Evolutionary conservation across 441 rosid genomes (phyloP).

Genomic region (Metrosideros polymorpha): DNA sequence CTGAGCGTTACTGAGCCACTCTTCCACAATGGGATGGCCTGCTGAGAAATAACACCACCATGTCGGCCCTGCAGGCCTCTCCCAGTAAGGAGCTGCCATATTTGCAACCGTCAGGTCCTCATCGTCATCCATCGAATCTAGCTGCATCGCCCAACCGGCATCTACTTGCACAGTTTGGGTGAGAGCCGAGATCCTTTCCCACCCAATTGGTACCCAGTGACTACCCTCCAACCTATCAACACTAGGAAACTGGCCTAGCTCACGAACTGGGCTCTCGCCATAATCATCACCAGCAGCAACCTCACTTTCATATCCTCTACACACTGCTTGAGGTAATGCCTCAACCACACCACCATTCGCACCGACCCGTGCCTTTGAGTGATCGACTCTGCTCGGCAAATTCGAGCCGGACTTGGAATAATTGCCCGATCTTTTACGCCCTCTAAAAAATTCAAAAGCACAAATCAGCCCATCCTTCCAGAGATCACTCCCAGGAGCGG

Average conservation of each 20-base stretch:
- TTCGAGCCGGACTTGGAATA: constrained; percentile 25
- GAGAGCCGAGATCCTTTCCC: constrained; percentile 80
- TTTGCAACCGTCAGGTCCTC: constrained; percentile 70
- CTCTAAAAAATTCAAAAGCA: constrained; percentile 66
- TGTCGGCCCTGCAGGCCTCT: constrained; percentile 68
- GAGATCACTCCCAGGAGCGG: constrained; percentile 37
- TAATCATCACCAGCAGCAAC: constrained; percentile 24
- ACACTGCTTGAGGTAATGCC: constrained; percentile 14
- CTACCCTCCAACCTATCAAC: constrained; percentile 45
- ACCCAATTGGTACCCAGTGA: constrained; percentile 86
- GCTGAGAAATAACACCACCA: constrained; percentile 98
- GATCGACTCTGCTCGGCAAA: constrained; percentile 12
- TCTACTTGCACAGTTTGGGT: constrained; percentile 59
- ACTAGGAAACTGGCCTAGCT: constrained; percentile 18
- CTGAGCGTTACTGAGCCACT: constrained; percentile 66
- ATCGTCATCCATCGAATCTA: constrained; percentile 45
- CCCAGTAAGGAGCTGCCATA: constrained; percentile 96
- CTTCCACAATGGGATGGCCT: constrained; percentile 41
- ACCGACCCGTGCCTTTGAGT: constrained; percentile 13
- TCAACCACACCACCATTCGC: constrained; percentile 15
- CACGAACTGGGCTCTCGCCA: constrained; percentile 22
- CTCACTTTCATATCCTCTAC: constrained; percentile 9
- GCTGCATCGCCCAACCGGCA: constrained; percentile 48
- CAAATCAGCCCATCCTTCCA: constrained; percentile 91
- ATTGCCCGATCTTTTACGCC: constrained; percentile 23